These are phyloP conservation scores for Wickerhamiella spandovensis DNA, from an alignment of 805 yeast species.

Conservation along the genomic window DNA sequence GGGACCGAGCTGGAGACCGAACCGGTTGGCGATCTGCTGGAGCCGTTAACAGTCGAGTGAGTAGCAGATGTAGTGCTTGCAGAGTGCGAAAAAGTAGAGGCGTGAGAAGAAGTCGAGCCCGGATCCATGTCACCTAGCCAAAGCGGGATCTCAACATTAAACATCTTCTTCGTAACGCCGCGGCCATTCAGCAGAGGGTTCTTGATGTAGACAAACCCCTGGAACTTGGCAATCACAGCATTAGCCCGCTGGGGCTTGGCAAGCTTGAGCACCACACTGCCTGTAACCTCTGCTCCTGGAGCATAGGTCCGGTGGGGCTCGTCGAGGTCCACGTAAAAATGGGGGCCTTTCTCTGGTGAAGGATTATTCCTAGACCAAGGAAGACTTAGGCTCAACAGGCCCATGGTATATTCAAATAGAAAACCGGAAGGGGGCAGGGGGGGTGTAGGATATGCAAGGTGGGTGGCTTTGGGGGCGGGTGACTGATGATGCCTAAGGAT, in stretches of 20 bases:
- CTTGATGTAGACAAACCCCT: slow-evolving; percentile 13
- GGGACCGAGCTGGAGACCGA: too few relatives aligned
- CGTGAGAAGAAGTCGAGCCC: neutral
- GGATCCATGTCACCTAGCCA: neutral
- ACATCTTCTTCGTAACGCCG: neutral
- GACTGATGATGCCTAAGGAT: too few relatives aligned
- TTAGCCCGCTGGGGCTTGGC: slow-evolving; percentile 16
- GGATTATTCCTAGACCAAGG: neutral
- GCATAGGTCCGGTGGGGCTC: slow-evolving; percentile 63
- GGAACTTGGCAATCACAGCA: slow-evolving; percentile 16
- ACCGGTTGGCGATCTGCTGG: too few relatives aligned
- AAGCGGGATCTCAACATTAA: neutral
- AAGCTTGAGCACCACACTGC: slow-evolving; percentile 22
- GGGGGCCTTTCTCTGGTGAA: neutral
- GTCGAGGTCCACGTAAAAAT: slow-evolving; percentile 51
- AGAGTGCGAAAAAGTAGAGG: neutral
- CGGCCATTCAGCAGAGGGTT: neutral
- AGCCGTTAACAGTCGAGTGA: neutral
- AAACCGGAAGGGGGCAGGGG: too few relatives aligned
- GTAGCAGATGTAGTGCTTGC: neutral
- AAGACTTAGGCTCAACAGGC: neutral
- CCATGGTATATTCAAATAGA: too few relatives aligned
- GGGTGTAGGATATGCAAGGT: too few relatives aligned
- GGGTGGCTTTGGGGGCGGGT: too few relatives aligned
- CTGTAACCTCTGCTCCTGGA: slow-evolving; percentile 55